Percentiles rank a stretch among this genome's conserved stretches.
phyloP scores from a whole-genome alignment of 208 protist species.

The Leishmania aethiopica region DNA sequence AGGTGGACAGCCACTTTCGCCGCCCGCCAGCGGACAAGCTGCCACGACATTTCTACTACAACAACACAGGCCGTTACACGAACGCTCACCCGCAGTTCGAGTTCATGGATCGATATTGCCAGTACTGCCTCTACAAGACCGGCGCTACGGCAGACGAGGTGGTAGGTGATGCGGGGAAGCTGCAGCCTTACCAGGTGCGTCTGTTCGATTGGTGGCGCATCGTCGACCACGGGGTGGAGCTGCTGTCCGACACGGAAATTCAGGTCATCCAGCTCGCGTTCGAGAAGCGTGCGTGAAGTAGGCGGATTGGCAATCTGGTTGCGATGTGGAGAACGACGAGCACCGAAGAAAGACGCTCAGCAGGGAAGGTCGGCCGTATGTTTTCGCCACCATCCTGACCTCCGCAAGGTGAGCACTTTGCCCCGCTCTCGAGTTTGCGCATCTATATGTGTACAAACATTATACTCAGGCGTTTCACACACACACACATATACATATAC shows the following conservation, averaged over 20 bases:
- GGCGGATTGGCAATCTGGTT: neutral
- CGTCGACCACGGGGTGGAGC: slow-evolving; percentile 37
- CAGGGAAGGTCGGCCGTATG: neutral
- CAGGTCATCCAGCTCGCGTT: slow-evolving; percentile 76
- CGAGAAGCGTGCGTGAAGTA: slow-evolving; percentile 12
- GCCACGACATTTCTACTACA: slow-evolving; percentile 68
- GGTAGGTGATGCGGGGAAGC: slow-evolving; percentile 15
- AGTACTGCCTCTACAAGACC: slow-evolving; percentile 84
- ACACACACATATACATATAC: neutral
- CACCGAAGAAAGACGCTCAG: neutral
- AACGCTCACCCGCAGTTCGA: slow-evolving; percentile 69
- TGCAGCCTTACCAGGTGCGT: slow-evolving; percentile 43
- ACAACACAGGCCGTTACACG: slow-evolving; percentile 65
- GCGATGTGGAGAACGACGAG: too few relatives aligned
- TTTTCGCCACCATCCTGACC: neutral
- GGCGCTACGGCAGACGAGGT: slow-evolving; percentile 56
- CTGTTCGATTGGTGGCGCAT: slow-evolving; percentile 78
- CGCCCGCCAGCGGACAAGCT: slow-evolving; percentile 40
- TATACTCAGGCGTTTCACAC: neutral
- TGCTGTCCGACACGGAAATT: slow-evolving; percentile 84
- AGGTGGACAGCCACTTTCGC: slow-evolving; percentile 52
- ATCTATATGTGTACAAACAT: neutral
- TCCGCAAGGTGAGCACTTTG: neutral
- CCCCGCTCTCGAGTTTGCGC: neutral
- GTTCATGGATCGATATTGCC: slow-evolving; percentile 83